phyloP scores from a whole-genome alignment of 2,329 filamentous ascomycete species.

The Aureobasidium zeae region DNA sequence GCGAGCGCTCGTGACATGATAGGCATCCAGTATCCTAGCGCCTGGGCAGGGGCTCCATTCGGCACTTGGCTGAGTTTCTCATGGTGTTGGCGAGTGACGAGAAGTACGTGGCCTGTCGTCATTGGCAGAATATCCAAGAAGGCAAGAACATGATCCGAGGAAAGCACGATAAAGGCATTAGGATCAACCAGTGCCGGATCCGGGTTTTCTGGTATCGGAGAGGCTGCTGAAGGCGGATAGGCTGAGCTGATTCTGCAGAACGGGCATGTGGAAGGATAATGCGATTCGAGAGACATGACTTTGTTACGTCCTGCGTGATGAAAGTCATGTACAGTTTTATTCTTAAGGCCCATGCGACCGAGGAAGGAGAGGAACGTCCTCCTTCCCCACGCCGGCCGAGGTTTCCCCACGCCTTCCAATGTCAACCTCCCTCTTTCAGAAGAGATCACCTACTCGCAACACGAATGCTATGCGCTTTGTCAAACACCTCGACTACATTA shows the following conservation, averaged over 20 bases:
- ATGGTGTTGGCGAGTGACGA: slow-evolving; percentile 68
- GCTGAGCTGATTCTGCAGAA: slow-evolving; percentile 50
- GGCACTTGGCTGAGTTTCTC: slow-evolving; percentile 65
- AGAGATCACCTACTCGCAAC: no score
- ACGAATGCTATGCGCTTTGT: no score
- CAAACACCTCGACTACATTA: no score
- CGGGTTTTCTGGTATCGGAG: slow-evolving; percentile 25
- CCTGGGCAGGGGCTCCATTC: slow-evolving; percentile 19
- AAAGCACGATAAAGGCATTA: slow-evolving; percentile 56
- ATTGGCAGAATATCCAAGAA: slow-evolving; percentile 93
- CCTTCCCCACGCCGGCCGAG: no score
- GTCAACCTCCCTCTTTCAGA: no score
- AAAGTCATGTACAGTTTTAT: no score
- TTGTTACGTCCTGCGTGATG: no score
- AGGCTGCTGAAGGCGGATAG: slow-evolving; percentile 34
- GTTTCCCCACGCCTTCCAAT: no score
- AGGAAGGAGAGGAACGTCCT: no score
- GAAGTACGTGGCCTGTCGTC: slow-evolving; percentile 69
- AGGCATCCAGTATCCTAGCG: slow-evolving; percentile 49
- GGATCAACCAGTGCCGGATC: slow-evolving; percentile 27
- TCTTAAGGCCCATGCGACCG: no score
- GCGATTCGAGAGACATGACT: slow-evolving; percentile 17
- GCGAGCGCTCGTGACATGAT: slow-evolving; percentile 64
- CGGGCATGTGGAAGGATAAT: slow-evolving; percentile 42
- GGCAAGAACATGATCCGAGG: slow-evolving; percentile 66